Base-by-base conservation (phyloP, 2,329 filamentous ascomycete genomes). In the Stagonosporopsis tanaceti region DNA sequence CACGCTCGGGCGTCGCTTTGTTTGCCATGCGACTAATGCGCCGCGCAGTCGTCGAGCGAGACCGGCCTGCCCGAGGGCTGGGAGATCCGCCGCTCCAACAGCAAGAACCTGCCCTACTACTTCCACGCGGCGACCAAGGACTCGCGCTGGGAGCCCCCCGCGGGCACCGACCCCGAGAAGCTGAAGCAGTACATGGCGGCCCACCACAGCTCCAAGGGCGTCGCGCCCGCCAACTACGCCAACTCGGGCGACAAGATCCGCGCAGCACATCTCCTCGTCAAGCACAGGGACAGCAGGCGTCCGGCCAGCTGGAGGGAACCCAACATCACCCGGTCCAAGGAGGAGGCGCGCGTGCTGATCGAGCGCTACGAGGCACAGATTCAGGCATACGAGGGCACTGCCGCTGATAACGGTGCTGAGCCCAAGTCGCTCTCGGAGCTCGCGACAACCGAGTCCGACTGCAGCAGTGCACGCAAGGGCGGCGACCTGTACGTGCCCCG, bases 41-140 rank as follows among this genome's bases (percentile, higher is more conserved):
- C 25, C 46, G 50, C 56, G 50, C 54, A 74, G 71, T 69, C 70
- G n/a, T 66, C 69, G 27, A 56, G 53, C 37, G 68, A 72, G 47
- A 72, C 73, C 30, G 94, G 94, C 76, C 87, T 97, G 63, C 93
- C 93, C 61, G 78, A 87, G 47, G 87, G 88, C 77, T 97, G 94
- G 93, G 95, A 98, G 81, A 92, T 99, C 74, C 92, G 95, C 77
- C 92, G 96, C 81, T 97, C 92, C 78, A 96, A 97, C 83, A 96
- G 92, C 79, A 98, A 97, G 83, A 96, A 96, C 80, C 89, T 98
- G 34, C 95, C 95, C 35, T 99, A 99, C 84, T 99, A 98, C 83
- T 98, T 97, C 89, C 96, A 97, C 80, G 82, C 89, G 42, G 81
- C 80, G 67, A 91, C 92, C 63, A 94, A 93, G 77, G 88, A 92